Percentiles rank a stretch among this genome's conserved stretches.
These are phyloP conservation scores for Diaporthe capsici DNA, from an alignment of 2,329 filamentous ascomycete genomes.

Conservation along the genomic window DNA sequence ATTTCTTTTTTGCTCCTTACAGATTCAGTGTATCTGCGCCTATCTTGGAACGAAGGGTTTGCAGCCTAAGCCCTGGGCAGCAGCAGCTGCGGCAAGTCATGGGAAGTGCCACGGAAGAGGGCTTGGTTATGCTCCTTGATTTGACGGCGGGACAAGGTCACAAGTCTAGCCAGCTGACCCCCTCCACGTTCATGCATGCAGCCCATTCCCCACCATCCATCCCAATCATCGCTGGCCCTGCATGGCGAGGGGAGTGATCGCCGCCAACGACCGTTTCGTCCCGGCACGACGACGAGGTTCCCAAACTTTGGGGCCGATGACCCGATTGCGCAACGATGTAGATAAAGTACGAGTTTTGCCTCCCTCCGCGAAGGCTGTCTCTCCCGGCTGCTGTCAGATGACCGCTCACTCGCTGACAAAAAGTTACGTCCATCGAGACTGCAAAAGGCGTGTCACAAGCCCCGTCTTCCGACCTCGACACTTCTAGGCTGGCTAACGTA, in stretches of 20 bases:
- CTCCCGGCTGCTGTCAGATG: constrained; percentile 16
- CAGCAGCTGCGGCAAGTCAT: constrained; percentile 24
- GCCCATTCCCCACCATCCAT: constrained; percentile 31
- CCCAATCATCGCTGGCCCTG: constrained; percentile 33
- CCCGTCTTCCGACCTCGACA: constrained; percentile 11
- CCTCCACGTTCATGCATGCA: constrained; percentile 37
- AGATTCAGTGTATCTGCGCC: constrained; percentile 13
- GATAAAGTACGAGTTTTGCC: constrained; percentile 20
- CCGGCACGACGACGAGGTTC: constrained; percentile 1
- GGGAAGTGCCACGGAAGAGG: constrained; percentile 4
- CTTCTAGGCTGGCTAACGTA: constrained; percentile 2
- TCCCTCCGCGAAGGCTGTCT: not conserved
- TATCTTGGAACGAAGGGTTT: not conserved
- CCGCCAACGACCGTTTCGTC: constrained; percentile 31
- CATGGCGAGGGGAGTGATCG: constrained; percentile 20
- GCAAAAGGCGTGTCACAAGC: constrained; percentile 14
- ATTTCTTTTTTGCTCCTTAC: constrained; percentile 1
- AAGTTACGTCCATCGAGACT: not conserved
- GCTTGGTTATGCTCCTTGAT: constrained; percentile 24
- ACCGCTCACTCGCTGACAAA: not conserved
- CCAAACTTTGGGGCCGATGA: not conserved
- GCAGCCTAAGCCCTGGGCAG: constrained; percentile 10
- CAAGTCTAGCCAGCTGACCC: constrained; percentile 36
- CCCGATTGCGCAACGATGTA: constrained; percentile 11
- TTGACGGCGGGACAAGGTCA: constrained; percentile 34